Percentiles rank a stretch among this genome's conserved stretches.
phyloP scores from a whole-genome alignment of 164 flowering plant species.

The Vitis rotundifolia region DNA sequence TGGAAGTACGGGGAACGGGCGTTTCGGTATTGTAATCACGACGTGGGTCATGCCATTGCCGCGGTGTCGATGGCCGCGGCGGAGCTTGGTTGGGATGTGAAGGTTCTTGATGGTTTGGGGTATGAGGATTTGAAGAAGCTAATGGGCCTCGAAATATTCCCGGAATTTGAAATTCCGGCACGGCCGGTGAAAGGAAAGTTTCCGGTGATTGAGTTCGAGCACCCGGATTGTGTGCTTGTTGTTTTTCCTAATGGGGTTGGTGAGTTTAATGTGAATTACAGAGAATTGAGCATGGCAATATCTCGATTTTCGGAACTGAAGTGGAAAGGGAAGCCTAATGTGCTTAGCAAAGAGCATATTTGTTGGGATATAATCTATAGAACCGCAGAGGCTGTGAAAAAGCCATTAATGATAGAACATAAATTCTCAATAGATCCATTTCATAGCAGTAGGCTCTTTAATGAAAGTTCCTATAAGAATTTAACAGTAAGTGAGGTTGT shows the following conservation, averaged over 20 bases:
- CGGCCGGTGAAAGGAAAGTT: constrained; percentile 55
- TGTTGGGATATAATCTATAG: constrained; percentile 88
- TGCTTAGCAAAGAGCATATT: constrained; percentile 79
- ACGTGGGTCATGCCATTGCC: constrained; percentile 87
- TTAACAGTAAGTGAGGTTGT: constrained; percentile 66
- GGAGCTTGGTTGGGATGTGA: constrained; percentile 84
- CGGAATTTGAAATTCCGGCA: constrained; percentile 46
- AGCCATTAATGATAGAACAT: constrained; percentile 44
- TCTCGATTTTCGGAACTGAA: constrained; percentile 45
- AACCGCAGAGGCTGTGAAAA: constrained; percentile 76
- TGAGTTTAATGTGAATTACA: constrained; percentile 50
- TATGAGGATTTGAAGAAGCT: constrained; percentile 59
- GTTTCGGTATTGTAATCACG: constrained; percentile 89
- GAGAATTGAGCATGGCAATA: constrained; percentile 46
- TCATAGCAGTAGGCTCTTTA: constrained; percentile 40
- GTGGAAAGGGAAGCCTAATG: constrained; percentile 83
- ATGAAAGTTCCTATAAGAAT: constrained; percentile 56
- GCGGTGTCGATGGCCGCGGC: constrained; percentile 83
- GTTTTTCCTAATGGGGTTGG: constrained; percentile 58
- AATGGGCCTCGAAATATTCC: constrained; percentile 55
- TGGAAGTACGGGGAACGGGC: constrained; percentile 97
- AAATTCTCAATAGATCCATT: constrained; percentile 34
- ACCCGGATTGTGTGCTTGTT: constrained; percentile 79
- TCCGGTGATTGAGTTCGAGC: constrained; percentile 84
- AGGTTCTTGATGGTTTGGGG: constrained; percentile 80